Conservation (phyloP, 768 basidiomycete species). For the Podaxis mareebaensis region DNA sequence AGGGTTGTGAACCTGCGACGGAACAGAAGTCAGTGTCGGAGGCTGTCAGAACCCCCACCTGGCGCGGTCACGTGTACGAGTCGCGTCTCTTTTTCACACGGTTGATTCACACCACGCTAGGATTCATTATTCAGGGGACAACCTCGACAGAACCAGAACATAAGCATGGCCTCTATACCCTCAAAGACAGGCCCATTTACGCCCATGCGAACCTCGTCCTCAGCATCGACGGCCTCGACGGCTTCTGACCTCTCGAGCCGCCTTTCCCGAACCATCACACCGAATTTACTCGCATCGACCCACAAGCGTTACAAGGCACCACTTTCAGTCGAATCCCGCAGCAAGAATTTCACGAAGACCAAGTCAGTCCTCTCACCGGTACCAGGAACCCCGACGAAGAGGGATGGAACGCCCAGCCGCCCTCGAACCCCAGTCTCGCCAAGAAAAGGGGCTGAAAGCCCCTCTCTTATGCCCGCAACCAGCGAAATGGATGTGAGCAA, state of each 20-base stretch:
- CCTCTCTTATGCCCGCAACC: slow-evolving; percentile 42
- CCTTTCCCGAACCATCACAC: slow-evolving; percentile 35
- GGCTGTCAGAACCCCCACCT: background rate
- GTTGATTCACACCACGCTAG: background rate
- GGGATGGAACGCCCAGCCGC: slow-evolving; percentile 32
- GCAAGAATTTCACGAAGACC: slow-evolving; percentile 28
- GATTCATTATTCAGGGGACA: background rate
- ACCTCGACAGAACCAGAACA: slow-evolving; percentile 1
- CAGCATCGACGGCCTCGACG: slow-evolving; percentile 25
- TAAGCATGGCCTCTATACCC: slow-evolving; percentile 14
- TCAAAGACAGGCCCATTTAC: slow-evolving; percentile 9
- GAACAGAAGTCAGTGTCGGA: background rate
- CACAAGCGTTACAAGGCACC: slow-evolving; percentile 71
- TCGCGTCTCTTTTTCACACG: slow-evolving; percentile 14
- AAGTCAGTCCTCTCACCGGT: slow-evolving; percentile 45
- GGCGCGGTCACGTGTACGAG: background rate
- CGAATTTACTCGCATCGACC: slow-evolving; percentile 36
- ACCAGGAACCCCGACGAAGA: slow-evolving; percentile 56
- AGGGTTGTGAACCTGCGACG: background rate
- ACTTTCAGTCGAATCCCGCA: slow-evolving; percentile 46
- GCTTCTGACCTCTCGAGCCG: slow-evolving; percentile 25
- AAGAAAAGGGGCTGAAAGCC: slow-evolving; percentile 48
- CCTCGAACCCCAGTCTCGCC: slow-evolving; percentile 59
- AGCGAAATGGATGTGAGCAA: slow-evolving; percentile 79
- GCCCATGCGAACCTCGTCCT: slow-evolving; percentile 13